phyloP scores from a whole-genome alignment of 2,329 filamentous ascomycete genomes.

The Geosmithia flava region DNA sequence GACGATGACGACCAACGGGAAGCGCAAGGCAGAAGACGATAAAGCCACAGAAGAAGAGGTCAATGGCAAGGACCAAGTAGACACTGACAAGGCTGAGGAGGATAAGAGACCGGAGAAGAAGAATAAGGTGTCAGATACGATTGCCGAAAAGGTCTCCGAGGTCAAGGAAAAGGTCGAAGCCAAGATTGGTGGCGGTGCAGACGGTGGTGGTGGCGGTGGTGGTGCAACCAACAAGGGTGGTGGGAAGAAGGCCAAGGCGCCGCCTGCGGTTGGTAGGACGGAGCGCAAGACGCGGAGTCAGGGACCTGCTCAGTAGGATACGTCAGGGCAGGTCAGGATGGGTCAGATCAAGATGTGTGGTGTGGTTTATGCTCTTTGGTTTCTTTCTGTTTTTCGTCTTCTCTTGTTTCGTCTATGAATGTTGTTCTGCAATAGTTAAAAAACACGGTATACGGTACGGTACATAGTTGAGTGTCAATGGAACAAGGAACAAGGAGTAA shows the following conservation, averaged over 20 bases:
- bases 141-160: slow-evolving; percentile 21
- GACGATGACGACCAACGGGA: slow-evolving; percentile 5
- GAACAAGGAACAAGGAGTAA: no score
- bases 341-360: no score
- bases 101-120: slow-evolving; percentile 7
- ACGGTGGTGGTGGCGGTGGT: not conserved
- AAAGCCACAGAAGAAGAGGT: not conserved
- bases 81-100: slow-evolving; percentile 5
- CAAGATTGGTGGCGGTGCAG: slow-evolving; percentile 6
- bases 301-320: slow-evolving; percentile 13
- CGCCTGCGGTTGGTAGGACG: slow-evolving; percentile 19
- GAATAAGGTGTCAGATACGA: slow-evolving; percentile 22
- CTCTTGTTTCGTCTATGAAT: no score
- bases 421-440: no score
- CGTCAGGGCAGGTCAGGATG: no score
- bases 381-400: no score
- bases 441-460: no score
- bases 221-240: slow-evolving; percentile 8
- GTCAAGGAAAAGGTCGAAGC: slow-evolving; percentile 6
- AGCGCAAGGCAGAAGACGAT: slow-evolving; percentile 27
- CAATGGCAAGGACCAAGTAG: not conserved
- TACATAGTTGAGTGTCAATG: no score
- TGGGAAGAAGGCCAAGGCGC: slow-evolving; percentile 19
- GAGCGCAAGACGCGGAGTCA: slow-evolving; percentile 30
- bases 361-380: no score